Base-by-base conservation (phyloP, 1,139 yeast genomes). In the Blastobotrys persicus region DNA sequence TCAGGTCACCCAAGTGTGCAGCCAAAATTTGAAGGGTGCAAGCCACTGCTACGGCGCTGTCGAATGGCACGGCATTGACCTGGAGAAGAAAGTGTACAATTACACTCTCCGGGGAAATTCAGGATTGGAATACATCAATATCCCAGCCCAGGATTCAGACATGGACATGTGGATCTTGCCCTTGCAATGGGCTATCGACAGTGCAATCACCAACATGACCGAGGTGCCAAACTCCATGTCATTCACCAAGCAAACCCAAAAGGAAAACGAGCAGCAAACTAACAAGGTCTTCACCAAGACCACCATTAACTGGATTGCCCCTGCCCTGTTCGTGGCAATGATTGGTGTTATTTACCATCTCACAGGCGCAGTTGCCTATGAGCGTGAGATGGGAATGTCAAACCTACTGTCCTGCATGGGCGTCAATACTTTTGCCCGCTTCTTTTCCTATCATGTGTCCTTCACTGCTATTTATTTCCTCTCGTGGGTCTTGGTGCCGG, bases 161-260 rank as follows among this genome's bases (percentile, higher is more conserved):
- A 49, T 56, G 12, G 72, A 68, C 41, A 54, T 55, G 6, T 58
- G 52, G 45, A 57, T 67, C 13, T 51, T 68, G 34, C 72, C 72
- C 2, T 48, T 69, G 12, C 72, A 68, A 46, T 66, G 68, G 65
- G 71, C 72, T 2, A 54, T 68, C n/a, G 72, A 68, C 47, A 55
- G 54, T 17, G 69, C 72, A 1, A 63, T 68, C 34, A 56, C 63
- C 11, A 58, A 59, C 50, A 23, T 57, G 44, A 57, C 66, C 7
- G 50, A 48, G 2, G 56, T 60, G 6, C 69, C 70, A 2, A 40
- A 51, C 7, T 60, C 66, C 1, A 44, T 68, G 50, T 67, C 69
- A 0, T 68, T 55, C 53, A 68, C 72, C 2, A 52, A 63, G 6
- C 42, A 56, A 23, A 49, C 67, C 9, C 56, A 63, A 31, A 54